Percentiles rank a stretch among this genome's conserved stretches.
These are phyloP conservation scores for Fennellomyces sp. DNA, from an alignment of 371 early-diverging fungal species.

Conservation along the genomic window DNA sequence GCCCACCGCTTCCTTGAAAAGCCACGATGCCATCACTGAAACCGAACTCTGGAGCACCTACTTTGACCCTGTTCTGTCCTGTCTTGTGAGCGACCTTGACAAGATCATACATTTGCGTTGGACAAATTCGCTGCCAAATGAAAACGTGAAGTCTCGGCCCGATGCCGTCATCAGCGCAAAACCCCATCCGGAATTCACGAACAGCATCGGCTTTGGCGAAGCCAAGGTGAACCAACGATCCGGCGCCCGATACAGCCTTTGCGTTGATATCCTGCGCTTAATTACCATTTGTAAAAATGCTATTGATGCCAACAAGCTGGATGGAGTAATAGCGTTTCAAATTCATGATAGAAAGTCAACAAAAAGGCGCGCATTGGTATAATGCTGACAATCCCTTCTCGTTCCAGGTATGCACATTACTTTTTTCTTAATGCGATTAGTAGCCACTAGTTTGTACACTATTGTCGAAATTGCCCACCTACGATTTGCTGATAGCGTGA, in stretches of 20 bases:
- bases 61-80: slow-evolving; percentile 32
- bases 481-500: slow-evolving; percentile 11
- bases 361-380: neutral
- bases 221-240: slow-evolving; percentile 18
- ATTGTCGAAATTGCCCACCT: slow-evolving; percentile 11
- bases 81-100: slow-evolving; percentile 26
- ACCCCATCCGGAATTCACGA: slow-evolving; percentile 6
- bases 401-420: slow-evolving; percentile 14
- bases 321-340: slow-evolving; percentile 24
- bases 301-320: slow-evolving; percentile 28
- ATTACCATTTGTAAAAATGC: slow-evolving; percentile 32
- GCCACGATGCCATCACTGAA: slow-evolving; percentile 21
- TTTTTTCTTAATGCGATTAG: slow-evolving; percentile 9
- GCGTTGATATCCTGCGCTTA: slow-evolving; percentile 24
- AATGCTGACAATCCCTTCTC: neutral
- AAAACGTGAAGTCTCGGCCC: slow-evolving; percentile 24
- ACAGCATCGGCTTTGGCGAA: slow-evolving; percentile 15
- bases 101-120: slow-evolving; percentile 27
- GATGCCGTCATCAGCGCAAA: slow-evolving; percentile 31
- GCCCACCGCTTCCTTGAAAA: slow-evolving; percentile 13
- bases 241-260: slow-evolving; percentile 12
- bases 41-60: slow-evolving; percentile 36
- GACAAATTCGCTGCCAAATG: slow-evolving; percentile 26
- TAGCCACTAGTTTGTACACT: slow-evolving; percentile 5
- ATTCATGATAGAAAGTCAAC: slow-evolving; percentile 19